Conservation (phyloP, 2,329 filamentous ascomycete species). For the Rachicladosporium sp. region DNA sequence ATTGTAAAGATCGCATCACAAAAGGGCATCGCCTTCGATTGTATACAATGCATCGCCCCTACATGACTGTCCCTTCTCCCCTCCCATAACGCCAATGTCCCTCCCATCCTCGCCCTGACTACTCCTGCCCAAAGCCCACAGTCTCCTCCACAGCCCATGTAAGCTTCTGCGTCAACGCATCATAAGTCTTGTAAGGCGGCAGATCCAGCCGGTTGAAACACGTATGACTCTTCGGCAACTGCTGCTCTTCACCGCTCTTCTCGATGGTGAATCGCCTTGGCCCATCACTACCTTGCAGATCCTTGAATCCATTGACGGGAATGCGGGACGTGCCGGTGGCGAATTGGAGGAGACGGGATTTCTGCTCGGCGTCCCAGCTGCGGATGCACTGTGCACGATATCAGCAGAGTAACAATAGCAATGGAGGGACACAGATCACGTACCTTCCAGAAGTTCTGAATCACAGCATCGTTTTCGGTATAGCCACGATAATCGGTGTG, state of each 20-base stretch:
- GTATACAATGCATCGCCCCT: too few relatives aligned
- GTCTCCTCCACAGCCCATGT: slow-evolving; percentile 98
- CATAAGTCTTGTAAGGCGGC: slow-evolving; percentile 80
- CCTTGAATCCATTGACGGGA: slow-evolving; percentile 98
- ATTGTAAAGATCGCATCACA: too few relatives aligned
- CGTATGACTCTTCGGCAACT: slow-evolving; percentile 92
- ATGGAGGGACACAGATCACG: slow-evolving; percentile 7
- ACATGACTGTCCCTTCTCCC: too few relatives aligned
- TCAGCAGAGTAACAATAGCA: background rate
- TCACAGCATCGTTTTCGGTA: slow-evolving; percentile 93
- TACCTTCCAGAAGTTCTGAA: slow-evolving; percentile 95
- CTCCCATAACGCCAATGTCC: background rate
- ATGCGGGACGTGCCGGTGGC: slow-evolving; percentile 96
- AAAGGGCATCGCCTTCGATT: too few relatives aligned
- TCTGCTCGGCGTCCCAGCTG: slow-evolving; percentile 96
- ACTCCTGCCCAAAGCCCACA: slow-evolving; percentile 97
- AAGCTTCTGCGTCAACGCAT: slow-evolving; percentile 75
- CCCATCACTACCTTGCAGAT: slow-evolving; percentile 92
- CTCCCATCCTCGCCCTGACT: slow-evolving; percentile 24
- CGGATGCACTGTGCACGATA: slow-evolving; percentile 52
- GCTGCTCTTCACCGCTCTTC: slow-evolving; percentile 82
- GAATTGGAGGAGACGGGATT: slow-evolving; percentile 90
- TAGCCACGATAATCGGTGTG: slow-evolving; percentile 98
- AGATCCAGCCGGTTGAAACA: slow-evolving; percentile 98
- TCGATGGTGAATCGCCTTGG: slow-evolving; percentile 95